Evolutionary conservation across 2,329 filamentous ascomycete genomes (phyloP), one percentile per base, ranked within the genome.

Genomic region (Gyromitra esculenta): DNA sequence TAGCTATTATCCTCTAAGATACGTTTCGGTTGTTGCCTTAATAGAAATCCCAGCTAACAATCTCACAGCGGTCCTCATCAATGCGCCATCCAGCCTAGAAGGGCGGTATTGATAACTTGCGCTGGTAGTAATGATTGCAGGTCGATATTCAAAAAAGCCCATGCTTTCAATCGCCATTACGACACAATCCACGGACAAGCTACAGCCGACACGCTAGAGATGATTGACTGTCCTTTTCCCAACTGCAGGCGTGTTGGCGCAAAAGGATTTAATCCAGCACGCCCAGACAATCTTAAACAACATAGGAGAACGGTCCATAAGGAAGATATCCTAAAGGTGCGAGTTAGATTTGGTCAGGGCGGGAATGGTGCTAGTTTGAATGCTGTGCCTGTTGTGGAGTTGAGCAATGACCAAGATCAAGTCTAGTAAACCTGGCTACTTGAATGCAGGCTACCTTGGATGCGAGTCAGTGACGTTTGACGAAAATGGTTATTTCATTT

Each of bases 131-230:
- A 69, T 35, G 21, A n/a, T 15, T 69, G 54, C 41, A 21, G 15
- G 4, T 56, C 9, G 37, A 21, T 18, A 13, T 69, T 68, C 8
- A 50, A 21, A 21, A 50, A 18, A 18, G 35, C 1, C 15, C 56
- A 60, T 11, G 56, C 41, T 39, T 69, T 69, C 5, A 69, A 60
- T n/a, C 66, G 66, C 2, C 66, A 69, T n/a, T 69, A 15, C 13
- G 18, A 52, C 3, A 50, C 56, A n/a, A 13, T 60, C 8, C 66
- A 69, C 31, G 1, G 21, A 1, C 21, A 60, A 7, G 25, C 21
- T 37, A 21, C 15, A 21, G 13, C 5, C 35, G 15, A 5, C 18
- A 6, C 18, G 13, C n/a, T 50, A 4, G 25, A 31, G 25, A 31
- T 3, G 11, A 31, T 62, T 13, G 64, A 67, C 45, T 67, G 64